phyloP scores from a whole-genome alignment of 1,284 basidiomycete species.

The Malassezia pachydermatis region DNA sequence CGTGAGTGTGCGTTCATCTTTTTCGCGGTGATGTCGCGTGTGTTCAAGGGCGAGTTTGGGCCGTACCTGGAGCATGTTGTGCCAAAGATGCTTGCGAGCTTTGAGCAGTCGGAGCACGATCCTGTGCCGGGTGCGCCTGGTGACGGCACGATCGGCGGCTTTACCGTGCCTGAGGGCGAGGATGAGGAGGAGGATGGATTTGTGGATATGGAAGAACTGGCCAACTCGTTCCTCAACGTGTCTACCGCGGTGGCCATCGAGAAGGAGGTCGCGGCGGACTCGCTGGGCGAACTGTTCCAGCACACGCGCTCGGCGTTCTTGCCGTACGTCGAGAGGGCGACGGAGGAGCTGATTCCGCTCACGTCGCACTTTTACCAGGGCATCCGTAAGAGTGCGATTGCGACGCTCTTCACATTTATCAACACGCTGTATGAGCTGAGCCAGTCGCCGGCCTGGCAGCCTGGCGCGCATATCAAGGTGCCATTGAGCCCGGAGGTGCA shows the following conservation, averaged over 20 bases:
- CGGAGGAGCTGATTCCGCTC: constrained; percentile 70
- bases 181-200: constrained; percentile 53
- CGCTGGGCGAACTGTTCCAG: constrained; percentile 80
- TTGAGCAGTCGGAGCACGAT: constrained; percentile 61
- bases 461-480: constrained; percentile 57
- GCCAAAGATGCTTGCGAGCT: constrained; percentile 72
- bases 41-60: constrained; percentile 89
- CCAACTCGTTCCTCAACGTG: constrained; percentile 57
- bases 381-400: constrained; percentile 85
- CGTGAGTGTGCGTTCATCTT: constrained; percentile 96
- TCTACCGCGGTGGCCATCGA: constrained; percentile 96
- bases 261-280: constrained; percentile 97
- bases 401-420: constrained; percentile 79
- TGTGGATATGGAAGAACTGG: constrained; percentile 64
- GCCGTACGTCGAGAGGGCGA: constrained; percentile 62
- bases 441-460: constrained; percentile 68
- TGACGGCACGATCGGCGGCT: constrained; percentile 48
- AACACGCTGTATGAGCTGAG: constrained; percentile 85
- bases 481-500: constrained; percentile 68
- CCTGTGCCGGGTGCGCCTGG: constrained; percentile 42
- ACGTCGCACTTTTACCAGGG: constrained; percentile 94
- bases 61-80: constrained; percentile 76
- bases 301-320: constrained; percentile 76
- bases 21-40: constrained; percentile 93
- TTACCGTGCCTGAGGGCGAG: constrained; percentile 56